A percentile compares a stretch with the other conserved stretches of the same genome.
Evolutionary conservation across 441 rosid genomes (phyloP).

Genomic region (Isatis lusitanica): DNA sequence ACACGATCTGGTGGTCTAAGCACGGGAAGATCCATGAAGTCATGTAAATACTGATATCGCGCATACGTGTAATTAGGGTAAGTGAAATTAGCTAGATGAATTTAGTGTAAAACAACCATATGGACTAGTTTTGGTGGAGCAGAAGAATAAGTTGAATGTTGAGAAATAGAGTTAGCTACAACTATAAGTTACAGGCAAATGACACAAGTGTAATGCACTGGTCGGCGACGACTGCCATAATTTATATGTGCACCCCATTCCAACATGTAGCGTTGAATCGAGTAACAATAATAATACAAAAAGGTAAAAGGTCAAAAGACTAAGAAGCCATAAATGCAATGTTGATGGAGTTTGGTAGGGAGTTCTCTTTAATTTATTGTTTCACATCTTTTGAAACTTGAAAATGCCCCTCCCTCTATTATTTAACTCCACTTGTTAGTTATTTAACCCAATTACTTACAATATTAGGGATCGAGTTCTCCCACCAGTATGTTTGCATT

Average conservation of each 20-base stretch:
- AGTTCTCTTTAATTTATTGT: conserved; percentile 12
- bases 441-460: too few species aligned
- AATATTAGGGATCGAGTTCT: too few species aligned
- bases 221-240: conserved; percentile 24
- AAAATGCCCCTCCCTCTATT: neutral
- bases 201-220: conserved; percentile 12
- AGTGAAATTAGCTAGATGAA: neutral
- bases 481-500: too few species aligned
- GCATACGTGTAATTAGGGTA: neutral
- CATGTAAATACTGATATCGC: neutral
- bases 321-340: conserved; percentile 25
- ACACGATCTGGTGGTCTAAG: neutral
- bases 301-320: conserved; percentile 9
- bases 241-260: conserved; percentile 8
- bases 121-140: conserved; percentile 10
- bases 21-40: neutral
- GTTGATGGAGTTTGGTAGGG: conserved; percentile 29
- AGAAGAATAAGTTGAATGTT: conserved; percentile 16
- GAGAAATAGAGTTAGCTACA: conserved; percentile 13
- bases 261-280: conserved; percentile 22
- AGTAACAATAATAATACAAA: neutral
- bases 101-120: conserved; percentile 6
- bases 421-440: neutral
- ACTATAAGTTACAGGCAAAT: conserved; percentile 1
- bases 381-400: conserved; percentile 13